phyloP scores from a whole-genome alignment of 768 basidiomycete species.

The Heimioporus sp. region DNA sequence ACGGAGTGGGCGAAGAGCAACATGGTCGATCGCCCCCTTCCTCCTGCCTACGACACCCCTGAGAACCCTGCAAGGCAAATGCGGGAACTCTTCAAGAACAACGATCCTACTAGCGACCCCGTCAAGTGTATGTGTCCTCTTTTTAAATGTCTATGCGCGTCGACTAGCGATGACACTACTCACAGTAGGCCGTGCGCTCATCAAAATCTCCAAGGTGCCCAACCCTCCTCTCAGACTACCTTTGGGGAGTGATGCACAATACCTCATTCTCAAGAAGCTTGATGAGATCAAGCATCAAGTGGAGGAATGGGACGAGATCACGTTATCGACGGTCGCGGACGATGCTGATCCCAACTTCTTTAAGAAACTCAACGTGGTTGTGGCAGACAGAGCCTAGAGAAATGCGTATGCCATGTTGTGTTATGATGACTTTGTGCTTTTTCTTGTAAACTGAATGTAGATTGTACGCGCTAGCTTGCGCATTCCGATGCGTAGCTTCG shows the following conservation, averaged over 20 bases:
- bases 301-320: constrained; percentile 12
- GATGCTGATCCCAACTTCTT: constrained; percentile 16
- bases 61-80: constrained; percentile 15
- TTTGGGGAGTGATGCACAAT: constrained; percentile 19
- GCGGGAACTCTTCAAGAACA: constrained; percentile 5
- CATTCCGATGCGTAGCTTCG: background rate
- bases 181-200: constrained; percentile 15
- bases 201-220: constrained; percentile 15
- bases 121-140: constrained; percentile 8
- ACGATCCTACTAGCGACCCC: background rate
- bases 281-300: constrained; percentile 14
- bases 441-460: too few species aligned
- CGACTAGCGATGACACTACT: background rate
- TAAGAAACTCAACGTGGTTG: constrained; percentile 1
- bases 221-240: constrained; percentile 22
- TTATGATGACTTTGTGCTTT: too few species aligned
- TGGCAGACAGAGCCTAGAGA: background rate
- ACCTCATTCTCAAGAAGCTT: constrained; percentile 14
- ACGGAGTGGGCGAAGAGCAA: constrained; percentile 21
- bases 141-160: background rate
- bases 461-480: background rate
- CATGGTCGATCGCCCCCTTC: constrained; percentile 14
- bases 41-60: constrained; percentile 13
- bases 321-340: constrained; percentile 18
- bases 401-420: background rate